Conservation (phyloP, 179 eudicot genomes). For the Silene vulgaris region DNA sequence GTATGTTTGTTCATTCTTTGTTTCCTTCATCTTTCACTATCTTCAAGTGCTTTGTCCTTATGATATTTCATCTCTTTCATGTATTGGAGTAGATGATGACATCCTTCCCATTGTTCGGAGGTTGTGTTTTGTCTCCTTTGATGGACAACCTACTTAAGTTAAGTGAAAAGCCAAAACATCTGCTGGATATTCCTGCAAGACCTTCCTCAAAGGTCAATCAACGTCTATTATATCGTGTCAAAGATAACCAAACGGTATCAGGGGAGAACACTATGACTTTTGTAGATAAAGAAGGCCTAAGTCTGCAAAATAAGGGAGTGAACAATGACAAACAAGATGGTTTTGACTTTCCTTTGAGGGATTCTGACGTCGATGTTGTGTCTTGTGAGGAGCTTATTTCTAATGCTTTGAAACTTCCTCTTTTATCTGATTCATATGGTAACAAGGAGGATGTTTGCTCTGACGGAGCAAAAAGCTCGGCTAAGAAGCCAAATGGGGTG, state of each 20-base stretch:
- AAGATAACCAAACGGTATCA: slow-evolving; percentile 29
- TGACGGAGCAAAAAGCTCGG: slow-evolving; percentile 29
- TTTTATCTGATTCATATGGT: slow-evolving; percentile 44
- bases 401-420: slow-evolving; percentile 72
- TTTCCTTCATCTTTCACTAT: slow-evolving; percentile 20
- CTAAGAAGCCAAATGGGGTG: slow-evolving; percentile 40
- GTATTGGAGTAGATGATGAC: slow-evolving; percentile 75
- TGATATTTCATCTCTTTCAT: slow-evolving; percentile 14
- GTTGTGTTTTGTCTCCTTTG: slow-evolving; percentile 67
- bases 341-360: slow-evolving; percentile 30
- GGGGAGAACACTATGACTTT: slow-evolving; percentile 34
- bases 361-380: slow-evolving; percentile 38
- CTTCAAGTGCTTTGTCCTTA: slow-evolving; percentile 16
- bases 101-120: slow-evolving; percentile 52
- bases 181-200: slow-evolving; percentile 32
- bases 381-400: slow-evolving; percentile 63
- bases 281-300: slow-evolving; percentile 31
- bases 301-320: slow-evolving; percentile 31
- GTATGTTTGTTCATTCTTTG: slow-evolving; percentile 35
- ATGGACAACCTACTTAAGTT: slow-evolving; percentile 45
- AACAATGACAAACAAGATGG: slow-evolving; percentile 18
- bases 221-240: slow-evolving; percentile 29
- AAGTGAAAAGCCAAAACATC: slow-evolving; percentile 40
- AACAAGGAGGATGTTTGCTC: slow-evolving; percentile 28
- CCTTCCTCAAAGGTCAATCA: slow-evolving; percentile 30